A percentile compares a stretch with the other conserved stretches of the same genome.
Conservation (phyloP, 192 early-diverging fungal genomes). For the Irineochytrium annulatum region DNA sequence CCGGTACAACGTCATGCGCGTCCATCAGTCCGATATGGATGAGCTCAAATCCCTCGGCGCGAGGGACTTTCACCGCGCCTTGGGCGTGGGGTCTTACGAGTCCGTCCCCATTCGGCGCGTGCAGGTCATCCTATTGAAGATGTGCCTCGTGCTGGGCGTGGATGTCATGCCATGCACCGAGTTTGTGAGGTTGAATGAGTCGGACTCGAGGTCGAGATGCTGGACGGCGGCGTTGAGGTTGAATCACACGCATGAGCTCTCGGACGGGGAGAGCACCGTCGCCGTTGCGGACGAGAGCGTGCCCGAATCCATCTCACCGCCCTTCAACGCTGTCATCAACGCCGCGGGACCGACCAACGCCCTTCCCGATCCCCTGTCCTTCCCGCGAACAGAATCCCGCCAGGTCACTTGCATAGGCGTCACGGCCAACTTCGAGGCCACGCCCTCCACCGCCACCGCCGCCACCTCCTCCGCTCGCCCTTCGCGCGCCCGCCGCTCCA, state of each 20-base stretch:
- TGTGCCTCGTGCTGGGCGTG: constrained; percentile 1
- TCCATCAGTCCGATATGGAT: neutral
- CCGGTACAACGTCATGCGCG: constrained; percentile 5
- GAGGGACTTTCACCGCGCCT: neutral
- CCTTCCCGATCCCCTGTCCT: no score
- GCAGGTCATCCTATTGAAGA: constrained; percentile 9
- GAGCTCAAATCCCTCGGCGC: neutral
- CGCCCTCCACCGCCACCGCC: neutral
- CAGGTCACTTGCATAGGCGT: no score
- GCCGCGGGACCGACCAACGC: no score
- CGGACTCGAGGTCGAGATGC: no score
- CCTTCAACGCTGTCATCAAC: constrained; percentile 6
- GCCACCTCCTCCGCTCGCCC: neutral
- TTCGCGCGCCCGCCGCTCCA: neutral
- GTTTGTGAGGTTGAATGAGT: no score
- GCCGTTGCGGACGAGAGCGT: no score
- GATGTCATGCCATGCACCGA: no score
- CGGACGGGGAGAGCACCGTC: no score
- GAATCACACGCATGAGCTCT: no score
- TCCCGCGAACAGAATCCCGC: no score
- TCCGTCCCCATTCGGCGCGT: constrained; percentile 1
- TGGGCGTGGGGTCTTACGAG: neutral
- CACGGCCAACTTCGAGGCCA: neutral
- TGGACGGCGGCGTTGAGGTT: no score
- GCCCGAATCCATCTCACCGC: neutral